Conservation (phyloP, 2,329 filamentous ascomycete species). For the Fusarium piperis region DNA sequence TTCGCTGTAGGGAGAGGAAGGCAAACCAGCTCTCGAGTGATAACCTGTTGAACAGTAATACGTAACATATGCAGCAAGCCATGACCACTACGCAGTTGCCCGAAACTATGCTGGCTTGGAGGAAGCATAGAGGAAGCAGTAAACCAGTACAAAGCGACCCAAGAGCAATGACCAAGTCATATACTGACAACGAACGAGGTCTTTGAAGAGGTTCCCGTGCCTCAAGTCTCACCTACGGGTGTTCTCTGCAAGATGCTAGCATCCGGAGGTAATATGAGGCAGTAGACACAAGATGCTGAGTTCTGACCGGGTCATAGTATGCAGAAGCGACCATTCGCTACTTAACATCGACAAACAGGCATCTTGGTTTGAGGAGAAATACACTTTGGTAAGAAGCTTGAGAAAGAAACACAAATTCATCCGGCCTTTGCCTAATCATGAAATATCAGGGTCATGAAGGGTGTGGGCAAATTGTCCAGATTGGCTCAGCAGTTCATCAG, state of each 20-base stretch:
- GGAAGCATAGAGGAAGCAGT: constrained; percentile 46
- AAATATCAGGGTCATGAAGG: constrained; percentile 29
- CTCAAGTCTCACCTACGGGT: not conserved
- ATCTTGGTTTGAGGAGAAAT: constrained; percentile 32
- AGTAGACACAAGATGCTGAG: not conserved
- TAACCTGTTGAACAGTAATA: not conserved
- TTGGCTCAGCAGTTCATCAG: constrained; percentile 1
- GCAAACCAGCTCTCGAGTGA: not conserved
- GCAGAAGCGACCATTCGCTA: constrained; percentile 24
- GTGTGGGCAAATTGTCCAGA: constrained; percentile 23
- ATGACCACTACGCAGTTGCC: not conserved
- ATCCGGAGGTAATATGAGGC: constrained; percentile 12
- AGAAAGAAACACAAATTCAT: not conserved
- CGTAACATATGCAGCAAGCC: not conserved
- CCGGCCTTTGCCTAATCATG: not conserved
- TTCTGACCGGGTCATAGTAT: not conserved
- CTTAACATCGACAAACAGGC: constrained; percentile 33
- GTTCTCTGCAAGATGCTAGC: constrained; percentile 25
- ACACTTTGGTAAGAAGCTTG: constrained; percentile 13
- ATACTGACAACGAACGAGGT: not conserved
- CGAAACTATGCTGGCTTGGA: constrained; percentile 48
- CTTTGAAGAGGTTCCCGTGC: constrained; percentile 13
- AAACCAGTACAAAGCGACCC: constrained; percentile 11
- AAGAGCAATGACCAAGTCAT: accelerated
- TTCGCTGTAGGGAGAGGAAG: not conserved